These are phyloP conservation scores for Cadophora gregata DNA, from an alignment of 2,329 filamentous ascomycete species.

Conservation along the genomic window DNA sequence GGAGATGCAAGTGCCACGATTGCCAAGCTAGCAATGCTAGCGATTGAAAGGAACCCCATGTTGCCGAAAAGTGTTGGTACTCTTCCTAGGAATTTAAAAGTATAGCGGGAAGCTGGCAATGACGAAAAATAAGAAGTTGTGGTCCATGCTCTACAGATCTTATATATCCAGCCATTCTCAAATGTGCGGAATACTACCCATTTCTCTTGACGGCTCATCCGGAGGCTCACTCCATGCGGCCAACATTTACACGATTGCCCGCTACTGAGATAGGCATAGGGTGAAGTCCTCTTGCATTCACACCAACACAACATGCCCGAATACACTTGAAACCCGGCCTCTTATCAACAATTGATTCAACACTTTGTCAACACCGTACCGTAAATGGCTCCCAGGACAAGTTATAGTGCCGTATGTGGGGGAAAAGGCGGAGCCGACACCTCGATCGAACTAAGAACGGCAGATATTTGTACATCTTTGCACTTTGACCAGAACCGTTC, in stretches of 20 bases:
- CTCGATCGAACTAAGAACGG: slow-evolving; percentile 6
- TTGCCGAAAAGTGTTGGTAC: not conserved
- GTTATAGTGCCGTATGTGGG: not conserved
- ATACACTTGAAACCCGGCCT: not conserved
- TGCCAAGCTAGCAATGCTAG: slow-evolving; percentile 7
- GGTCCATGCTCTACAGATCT: not conserved
- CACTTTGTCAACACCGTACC: not conserved
- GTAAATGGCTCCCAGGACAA: not conserved
- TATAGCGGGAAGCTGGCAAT: not conserved
- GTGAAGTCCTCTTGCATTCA: slow-evolving; percentile 9
- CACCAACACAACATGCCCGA: not conserved
- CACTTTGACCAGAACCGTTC: slow-evolving; percentile 7
- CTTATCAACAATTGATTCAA: slow-evolving; percentile 9
- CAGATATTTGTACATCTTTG: slow-evolving; percentile 11
- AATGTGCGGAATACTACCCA: not conserved
- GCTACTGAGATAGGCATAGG: slow-evolving; percentile 1
- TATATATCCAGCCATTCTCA: not conserved
- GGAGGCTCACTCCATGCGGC: not conserved
- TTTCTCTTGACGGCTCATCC: not conserved
- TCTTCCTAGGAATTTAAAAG: not conserved
- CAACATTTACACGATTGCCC: slow-evolving; percentile 4
- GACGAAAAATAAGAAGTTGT: not conserved
- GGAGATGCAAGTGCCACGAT: slow-evolving; percentile 3
- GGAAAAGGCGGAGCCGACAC: slow-evolving; percentile 8
- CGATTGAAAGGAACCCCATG: slow-evolving; percentile 8